Evolutionary conservation across 1,284 basidiomycete genomes (phyloP).

Genomic region (Ganoderma lingzhi): DNA sequence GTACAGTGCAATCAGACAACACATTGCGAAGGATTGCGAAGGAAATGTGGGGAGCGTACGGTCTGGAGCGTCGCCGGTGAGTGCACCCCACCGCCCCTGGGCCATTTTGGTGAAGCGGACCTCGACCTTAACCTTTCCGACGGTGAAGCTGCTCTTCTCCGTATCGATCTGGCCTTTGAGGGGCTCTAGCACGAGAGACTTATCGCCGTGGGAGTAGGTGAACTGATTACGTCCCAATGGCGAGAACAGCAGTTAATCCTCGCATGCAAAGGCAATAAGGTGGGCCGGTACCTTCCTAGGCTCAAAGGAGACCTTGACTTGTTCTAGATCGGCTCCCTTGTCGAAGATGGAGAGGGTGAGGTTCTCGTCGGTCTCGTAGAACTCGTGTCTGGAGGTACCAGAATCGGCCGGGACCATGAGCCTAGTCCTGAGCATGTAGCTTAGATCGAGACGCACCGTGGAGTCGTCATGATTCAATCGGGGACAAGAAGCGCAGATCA

Average conservation of each 20-base stretch:
- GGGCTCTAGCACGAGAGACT: constrained; percentile 71
- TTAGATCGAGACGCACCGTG: constrained; percentile 16
- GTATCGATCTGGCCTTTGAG: constrained; percentile 84
- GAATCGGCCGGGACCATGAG: constrained; percentile 1
- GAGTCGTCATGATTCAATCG: constrained; percentile 21
- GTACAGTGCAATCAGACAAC: neutral
- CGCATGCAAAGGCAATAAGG: neutral
- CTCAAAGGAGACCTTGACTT: constrained; percentile 71
- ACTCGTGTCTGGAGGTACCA: constrained; percentile 72
- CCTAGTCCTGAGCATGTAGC: neutral
- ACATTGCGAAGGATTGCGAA: neutral
- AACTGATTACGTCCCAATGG: constrained; percentile 50
- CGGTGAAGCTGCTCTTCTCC: constrained; percentile 65
- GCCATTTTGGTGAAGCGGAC: constrained; percentile 70
- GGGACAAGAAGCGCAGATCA: neutral
- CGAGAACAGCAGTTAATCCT: neutral
- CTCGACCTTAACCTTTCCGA: constrained; percentile 89
- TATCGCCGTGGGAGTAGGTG: constrained; percentile 70
- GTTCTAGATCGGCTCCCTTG: constrained; percentile 72
- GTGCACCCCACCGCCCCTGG: constrained; percentile 76
- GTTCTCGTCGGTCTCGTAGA: constrained; percentile 85
- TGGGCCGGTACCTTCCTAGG: constrained; percentile 59
- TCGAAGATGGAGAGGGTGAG: constrained; percentile 84
- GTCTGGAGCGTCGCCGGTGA: constrained; percentile 79
- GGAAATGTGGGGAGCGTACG: constrained; percentile 52